phyloP scores from a whole-genome alignment of 345 rosid genomes.

The Barbarea vulgaris region DNA sequence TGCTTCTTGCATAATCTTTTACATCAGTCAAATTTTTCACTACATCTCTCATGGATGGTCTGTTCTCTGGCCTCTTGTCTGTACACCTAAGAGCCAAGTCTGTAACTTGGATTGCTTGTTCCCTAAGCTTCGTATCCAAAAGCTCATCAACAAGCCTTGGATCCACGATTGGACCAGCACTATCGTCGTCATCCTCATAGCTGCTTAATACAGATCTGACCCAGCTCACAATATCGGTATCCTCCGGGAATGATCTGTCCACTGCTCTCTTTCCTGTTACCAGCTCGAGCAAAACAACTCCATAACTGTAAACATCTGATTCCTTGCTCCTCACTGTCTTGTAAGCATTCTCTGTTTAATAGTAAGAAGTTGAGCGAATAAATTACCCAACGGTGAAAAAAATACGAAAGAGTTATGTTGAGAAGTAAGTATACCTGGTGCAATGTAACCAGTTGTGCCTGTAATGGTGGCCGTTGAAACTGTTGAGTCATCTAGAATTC shows the following conservation, averaged over 20 bases:
- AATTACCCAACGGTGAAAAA: constrained; percentile 54
- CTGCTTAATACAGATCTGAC: constrained; percentile 47
- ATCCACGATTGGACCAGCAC: constrained; percentile 48
- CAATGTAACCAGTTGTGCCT: constrained; percentile 81
- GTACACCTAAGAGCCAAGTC: constrained; percentile 65
- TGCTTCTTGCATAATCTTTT: constrained; percentile 29
- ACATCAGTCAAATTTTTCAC: constrained; percentile 54
- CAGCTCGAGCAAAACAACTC: constrained; percentile 69
- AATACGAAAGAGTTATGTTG: constrained; percentile 55
- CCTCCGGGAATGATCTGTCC: constrained; percentile 47
- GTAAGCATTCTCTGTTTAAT: constrained; percentile 71
- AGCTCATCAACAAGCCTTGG: constrained; percentile 52
- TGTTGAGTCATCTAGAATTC: constrained; percentile 56
- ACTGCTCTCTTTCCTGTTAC: constrained; percentile 56
- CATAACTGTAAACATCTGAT: constrained; percentile 70
- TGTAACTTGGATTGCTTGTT: constrained; percentile 52
- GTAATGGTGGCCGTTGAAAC: constrained; percentile 45
- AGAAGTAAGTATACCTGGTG: constrained; percentile 69
- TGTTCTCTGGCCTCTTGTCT: constrained; percentile 55
- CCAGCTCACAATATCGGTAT: constrained; percentile 54
- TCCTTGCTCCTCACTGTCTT: constrained; percentile 55
- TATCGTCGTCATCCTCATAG: constrained; percentile 23
- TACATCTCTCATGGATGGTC: constrained; percentile 74
- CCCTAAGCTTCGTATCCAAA: constrained; percentile 47
- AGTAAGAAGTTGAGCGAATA: constrained; percentile 60